Conservation (phyloP, 768 basidiomycete genomes). For the Cystofilobasidium ferigula region DNA sequence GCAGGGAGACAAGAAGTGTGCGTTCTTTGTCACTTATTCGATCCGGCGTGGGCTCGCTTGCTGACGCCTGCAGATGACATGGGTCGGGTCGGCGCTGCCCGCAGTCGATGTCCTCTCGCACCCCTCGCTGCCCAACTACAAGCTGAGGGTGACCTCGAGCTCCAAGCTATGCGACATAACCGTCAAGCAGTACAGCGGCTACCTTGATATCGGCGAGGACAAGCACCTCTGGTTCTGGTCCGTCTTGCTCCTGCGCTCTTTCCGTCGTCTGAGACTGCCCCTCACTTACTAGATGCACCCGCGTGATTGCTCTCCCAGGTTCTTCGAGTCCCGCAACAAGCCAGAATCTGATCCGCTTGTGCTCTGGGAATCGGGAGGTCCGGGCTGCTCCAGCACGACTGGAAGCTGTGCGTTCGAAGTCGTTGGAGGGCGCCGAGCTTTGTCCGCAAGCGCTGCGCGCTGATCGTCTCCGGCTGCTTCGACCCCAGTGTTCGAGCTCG, state of each 20-base stretch:
- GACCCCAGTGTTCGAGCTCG: conserved; percentile 44
- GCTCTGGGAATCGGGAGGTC: conserved; percentile 81
- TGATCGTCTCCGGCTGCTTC: neutral
- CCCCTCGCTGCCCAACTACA: conserved; percentile 36
- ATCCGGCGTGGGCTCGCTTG: neutral
- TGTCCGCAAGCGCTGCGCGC: neutral
- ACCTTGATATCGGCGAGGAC: conserved; percentile 68
- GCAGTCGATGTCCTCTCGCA: conserved; percentile 36
- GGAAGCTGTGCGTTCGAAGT: conserved; percentile 9
- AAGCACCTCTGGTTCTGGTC: conserved; percentile 71
- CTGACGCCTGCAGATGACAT: neutral
- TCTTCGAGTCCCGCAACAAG: conserved; percentile 69
- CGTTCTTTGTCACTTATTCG: conserved; percentile 6
- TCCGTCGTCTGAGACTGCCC: neutral
- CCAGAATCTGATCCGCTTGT: conserved; percentile 71
- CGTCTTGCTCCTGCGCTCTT: neutral
- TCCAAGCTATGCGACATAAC: conserved; percentile 63
- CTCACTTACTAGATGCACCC: neutral
- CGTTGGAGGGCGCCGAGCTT: neutral
- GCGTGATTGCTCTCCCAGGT: conserved; percentile 44
- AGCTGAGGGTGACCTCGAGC: conserved; percentile 42
- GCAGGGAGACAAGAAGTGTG: conserved; percentile 32
- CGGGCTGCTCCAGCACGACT: conserved; percentile 37
- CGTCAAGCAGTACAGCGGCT: conserved; percentile 74
- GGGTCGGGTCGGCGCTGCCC: too few relatives aligned